Evolutionary conservation across 805 yeast species (phyloP).

Genomic region (Hagleromyces aurorensis): DNA sequence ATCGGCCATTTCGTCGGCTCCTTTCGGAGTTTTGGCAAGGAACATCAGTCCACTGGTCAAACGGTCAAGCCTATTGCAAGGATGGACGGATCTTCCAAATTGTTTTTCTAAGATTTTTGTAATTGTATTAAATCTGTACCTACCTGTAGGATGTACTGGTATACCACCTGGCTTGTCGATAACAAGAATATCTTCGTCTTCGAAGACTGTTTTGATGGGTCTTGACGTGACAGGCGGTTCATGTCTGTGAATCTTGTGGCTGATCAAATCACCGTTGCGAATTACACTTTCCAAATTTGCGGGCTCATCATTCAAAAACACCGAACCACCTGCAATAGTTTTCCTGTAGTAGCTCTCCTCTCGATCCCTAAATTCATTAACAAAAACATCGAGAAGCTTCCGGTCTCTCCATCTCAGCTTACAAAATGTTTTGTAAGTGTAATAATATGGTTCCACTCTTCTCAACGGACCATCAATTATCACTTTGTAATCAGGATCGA

Average conservation of each 20-base stretch:
- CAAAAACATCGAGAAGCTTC: conserved; percentile 71
- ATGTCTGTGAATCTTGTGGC: conserved; percentile 76
- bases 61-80: conserved; percentile 84
- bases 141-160: conserved; percentile 94
- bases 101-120: conserved; percentile 74
- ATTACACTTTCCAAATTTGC: conserved; percentile 61
- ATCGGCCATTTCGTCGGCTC: conserved; percentile 67
- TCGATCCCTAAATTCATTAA: conserved; percentile 77
- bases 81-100: conserved; percentile 58
- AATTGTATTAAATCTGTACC: conserved; percentile 65
- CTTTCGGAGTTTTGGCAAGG: conserved; percentile 70
- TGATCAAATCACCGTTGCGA: conserved; percentile 73
- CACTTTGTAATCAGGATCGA: conserved; percentile 51
- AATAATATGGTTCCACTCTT: conserved; percentile 76
- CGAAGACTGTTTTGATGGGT: conserved; percentile 57
- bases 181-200: conserved; percentile 68
- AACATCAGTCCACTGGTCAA: conserved; percentile 92
- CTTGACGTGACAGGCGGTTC: conserved; percentile 72
- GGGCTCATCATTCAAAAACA: conserved; percentile 56
- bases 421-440: conserved; percentile 85
- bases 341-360: conserved; percentile 56
- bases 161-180: conserved; percentile 92
- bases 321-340: conserved; percentile 55
- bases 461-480: conserved; percentile 53
- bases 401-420: conserved; percentile 87